Evolutionary conservation across 345 rosid species (phyloP).

Genomic region (Salix dunnii): DNA sequence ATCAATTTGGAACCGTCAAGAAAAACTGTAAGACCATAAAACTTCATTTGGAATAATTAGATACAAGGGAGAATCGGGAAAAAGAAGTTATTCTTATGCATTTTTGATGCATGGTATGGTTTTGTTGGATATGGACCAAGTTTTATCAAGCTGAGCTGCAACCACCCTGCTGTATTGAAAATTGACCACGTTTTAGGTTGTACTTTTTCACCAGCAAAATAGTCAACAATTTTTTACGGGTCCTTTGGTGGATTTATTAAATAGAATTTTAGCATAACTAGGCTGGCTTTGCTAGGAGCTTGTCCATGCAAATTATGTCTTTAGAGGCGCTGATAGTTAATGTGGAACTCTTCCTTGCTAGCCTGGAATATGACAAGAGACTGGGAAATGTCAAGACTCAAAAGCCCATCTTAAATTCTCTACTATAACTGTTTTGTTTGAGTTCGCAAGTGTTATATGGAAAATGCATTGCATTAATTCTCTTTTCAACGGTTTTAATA

Average conservation of each 20-base stretch:
- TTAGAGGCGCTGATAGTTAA: too few species aligned
- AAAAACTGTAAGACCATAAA: not conserved
- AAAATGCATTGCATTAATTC: not conserved
- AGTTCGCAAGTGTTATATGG: not conserved
- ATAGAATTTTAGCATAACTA: too few species aligned
- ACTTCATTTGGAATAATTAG: not conserved
- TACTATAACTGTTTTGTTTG: not conserved
- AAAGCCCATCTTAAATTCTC: not conserved
- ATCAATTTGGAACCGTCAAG: not conserved
- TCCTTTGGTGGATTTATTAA: not conserved
- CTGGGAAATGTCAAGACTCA: not conserved
- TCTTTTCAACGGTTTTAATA: too few species aligned
- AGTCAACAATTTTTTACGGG: not conserved
- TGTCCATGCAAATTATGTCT: too few species aligned
- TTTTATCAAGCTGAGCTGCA: too few species aligned
- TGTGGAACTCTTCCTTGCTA: too few species aligned
- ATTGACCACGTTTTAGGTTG: not conserved
- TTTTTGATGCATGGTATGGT: not conserved
- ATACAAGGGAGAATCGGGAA: not conserved
- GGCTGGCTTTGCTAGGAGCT: too few species aligned
- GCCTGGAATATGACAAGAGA: not conserved
- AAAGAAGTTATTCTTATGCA: not conserved
- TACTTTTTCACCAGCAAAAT: not conserved
- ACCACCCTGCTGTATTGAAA: not conserved
- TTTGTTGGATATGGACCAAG: not conserved